Conservation (phyloP, 768 basidiomycete species). For the Candolleomyces efflorescens region DNA sequence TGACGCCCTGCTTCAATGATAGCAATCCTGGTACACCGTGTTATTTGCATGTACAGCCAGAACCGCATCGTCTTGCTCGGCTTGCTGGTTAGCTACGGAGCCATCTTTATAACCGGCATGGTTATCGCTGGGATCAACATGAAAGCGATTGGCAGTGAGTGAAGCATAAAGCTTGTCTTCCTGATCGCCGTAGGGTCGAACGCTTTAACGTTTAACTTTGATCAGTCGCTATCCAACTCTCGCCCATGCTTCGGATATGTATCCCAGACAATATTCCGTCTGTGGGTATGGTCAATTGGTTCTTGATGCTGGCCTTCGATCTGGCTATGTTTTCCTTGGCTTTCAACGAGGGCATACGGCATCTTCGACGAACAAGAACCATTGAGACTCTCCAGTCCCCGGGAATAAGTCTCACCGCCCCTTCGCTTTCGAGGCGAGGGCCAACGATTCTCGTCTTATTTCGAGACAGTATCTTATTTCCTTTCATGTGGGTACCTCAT, state of each 20-base stretch:
- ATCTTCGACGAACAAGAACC: not conserved
- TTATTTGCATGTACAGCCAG: too few relatives aligned
- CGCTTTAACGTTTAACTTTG: too few relatives aligned
- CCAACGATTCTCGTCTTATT: not conserved
- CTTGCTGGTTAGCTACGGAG: too few relatives aligned
- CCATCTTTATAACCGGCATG: too few relatives aligned
- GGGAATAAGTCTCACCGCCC: not conserved
- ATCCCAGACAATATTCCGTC: not conserved
- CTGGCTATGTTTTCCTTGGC: not conserved
- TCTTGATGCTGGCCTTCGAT: not conserved
- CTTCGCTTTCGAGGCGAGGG: not conserved
- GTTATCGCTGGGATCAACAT: too few relatives aligned
- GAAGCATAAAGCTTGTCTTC: too few relatives aligned
- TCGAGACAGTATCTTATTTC: not conserved
- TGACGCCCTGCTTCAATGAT: too few relatives aligned
- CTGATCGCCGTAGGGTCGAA: too few relatives aligned
- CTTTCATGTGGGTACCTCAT: not conserved
- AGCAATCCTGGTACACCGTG: too few relatives aligned
- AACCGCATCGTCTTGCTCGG: too few relatives aligned
- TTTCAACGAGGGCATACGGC: not conserved
- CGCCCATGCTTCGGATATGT: not conserved
- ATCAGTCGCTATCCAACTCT: not conserved
- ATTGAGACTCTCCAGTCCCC: too few relatives aligned
- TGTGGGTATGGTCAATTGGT: not conserved
- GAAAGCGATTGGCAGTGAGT: too few relatives aligned